These are phyloP conservation scores for Boletus pseudo-olivaceus DNA, from an alignment of 768 basidiomycete species.

Conservation along the genomic window DNA sequence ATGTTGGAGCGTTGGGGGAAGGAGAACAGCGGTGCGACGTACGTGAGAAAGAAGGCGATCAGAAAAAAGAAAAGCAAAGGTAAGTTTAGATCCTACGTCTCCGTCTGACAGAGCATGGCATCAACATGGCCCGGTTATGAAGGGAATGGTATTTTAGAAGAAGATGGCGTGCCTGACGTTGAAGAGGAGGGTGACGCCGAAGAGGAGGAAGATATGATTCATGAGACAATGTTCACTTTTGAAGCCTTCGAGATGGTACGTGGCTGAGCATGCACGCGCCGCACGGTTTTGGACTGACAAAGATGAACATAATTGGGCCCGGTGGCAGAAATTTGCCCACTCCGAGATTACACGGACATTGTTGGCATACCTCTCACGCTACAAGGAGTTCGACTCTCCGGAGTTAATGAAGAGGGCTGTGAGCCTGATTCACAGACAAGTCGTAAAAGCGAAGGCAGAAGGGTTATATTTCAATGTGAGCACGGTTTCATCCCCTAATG, in stretches of 20 bases:
- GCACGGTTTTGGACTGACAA: conserved; percentile 16
- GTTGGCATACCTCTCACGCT: conserved; percentile 76
- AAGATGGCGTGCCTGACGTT: conserved; percentile 64
- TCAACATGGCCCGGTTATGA: conserved; percentile 10
- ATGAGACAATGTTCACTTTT: conserved; percentile 89
- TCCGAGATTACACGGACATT: conserved; percentile 83
- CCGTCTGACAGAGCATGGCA: conserved; percentile 10
- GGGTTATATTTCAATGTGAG: conserved; percentile 92
- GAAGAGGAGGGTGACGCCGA: conserved; percentile 60
- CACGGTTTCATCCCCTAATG: conserved; percentile 4
- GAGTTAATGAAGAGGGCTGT: conserved; percentile 92
- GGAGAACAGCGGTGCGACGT: conserved; percentile 59
- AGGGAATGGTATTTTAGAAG: conserved; percentile 44
- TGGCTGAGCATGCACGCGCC: conserved; percentile 20
- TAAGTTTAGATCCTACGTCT: conserved; percentile 35
- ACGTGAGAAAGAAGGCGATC: conserved; percentile 62
- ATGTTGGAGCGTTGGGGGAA: conserved; percentile 91
- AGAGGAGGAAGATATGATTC: conserved; percentile 60
- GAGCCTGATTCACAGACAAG: conserved; percentile 85
- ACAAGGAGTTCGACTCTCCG: conserved; percentile 68
- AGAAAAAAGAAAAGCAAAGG: conserved; percentile 50
- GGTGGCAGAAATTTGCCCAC: conserved; percentile 79
- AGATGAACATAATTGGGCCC: conserved; percentile 17
- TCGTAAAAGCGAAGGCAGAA: conserved; percentile 87
- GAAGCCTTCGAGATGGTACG: conserved; percentile 84